Evolutionary conservation across 1,284 basidiomycete genomes (phyloP).

Genomic region (Athelia sp.): DNA sequence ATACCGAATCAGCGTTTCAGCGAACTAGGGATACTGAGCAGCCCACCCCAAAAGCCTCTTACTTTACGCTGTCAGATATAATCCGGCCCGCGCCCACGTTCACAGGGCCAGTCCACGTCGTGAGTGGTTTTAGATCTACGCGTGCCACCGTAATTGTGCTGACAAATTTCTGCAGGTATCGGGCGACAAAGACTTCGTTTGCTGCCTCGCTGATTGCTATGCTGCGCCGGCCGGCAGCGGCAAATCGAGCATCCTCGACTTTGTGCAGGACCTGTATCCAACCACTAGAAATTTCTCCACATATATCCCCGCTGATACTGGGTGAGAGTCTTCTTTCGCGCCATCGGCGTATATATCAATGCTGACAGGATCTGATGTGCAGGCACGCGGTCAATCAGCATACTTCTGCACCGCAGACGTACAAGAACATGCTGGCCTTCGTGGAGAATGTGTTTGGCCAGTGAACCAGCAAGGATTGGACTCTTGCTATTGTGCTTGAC

Average conservation of each 20-base stretch:
- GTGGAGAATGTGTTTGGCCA: background rate
- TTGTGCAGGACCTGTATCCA: slow-evolving; percentile 2
- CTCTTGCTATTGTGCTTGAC: too few relatives aligned
- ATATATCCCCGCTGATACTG: slow-evolving; percentile 4
- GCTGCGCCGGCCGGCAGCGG: background rate
- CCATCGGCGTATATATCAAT: background rate
- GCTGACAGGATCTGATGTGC: too few relatives aligned
- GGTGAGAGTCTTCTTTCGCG: background rate
- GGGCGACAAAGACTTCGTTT: slow-evolving; percentile 2
- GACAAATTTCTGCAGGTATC: too few relatives aligned
- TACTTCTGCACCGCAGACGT: slow-evolving; percentile 1
- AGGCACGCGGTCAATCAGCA: slow-evolving; percentile 1
- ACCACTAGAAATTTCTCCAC: background rate
- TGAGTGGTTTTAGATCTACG: too few relatives aligned
- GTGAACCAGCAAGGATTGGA: too few relatives aligned
- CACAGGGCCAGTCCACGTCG: too few relatives aligned
- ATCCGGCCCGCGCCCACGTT: too few relatives aligned
- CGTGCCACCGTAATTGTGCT: too few relatives aligned
- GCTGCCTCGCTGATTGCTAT: slow-evolving; percentile 1
- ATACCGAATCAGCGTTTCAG: background rate
- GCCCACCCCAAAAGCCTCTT: background rate
- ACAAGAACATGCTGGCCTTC: slow-evolving; percentile 1
- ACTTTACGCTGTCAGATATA: background rate
- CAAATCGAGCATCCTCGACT: background rate
- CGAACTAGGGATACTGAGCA: background rate